phyloP scores from a whole-genome alignment of 2,329 filamentous ascomycete genomes.

The Fusarium sp. region DNA sequence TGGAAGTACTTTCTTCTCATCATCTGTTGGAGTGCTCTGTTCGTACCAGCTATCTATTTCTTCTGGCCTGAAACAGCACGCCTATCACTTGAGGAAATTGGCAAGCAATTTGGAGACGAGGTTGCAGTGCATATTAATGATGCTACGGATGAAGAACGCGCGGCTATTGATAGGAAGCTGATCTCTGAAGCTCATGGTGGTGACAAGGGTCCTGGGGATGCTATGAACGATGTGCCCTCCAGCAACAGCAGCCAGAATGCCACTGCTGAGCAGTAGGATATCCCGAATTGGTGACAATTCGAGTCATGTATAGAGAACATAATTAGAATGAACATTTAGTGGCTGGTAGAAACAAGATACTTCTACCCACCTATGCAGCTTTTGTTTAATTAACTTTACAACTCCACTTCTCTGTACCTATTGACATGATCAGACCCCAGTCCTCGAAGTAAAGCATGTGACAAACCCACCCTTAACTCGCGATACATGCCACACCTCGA shows the following conservation, averaged over 20 bases:
- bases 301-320: too few species aligned
- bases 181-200: neutral
- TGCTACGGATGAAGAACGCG: slow-evolving; percentile 51
- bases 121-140: slow-evolving; percentile 61
- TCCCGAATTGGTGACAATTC: too few species aligned
- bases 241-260: slow-evolving; percentile 22
- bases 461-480: neutral
- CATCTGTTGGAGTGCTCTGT: slow-evolving; percentile 56
- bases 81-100: slow-evolving; percentile 58
- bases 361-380: too few species aligned
- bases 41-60: slow-evolving; percentile 50
- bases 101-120: slow-evolving; percentile 59
- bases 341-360: neutral
- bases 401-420: neutral
- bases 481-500: neutral
- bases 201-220: neutral
- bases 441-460: neutral
- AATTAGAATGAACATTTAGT: neutral
- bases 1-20: slow-evolving; percentile 65
- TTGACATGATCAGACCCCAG: too few species aligned
- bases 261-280: neutral
- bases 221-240: neutral
- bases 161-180: slow-evolving; percentile 23
- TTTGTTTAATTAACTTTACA: too few species aligned
- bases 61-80: slow-evolving; percentile 50